Evolutionary conservation across 306 rosid species (phyloP).

Genomic region (Crataegus laevigata): DNA sequence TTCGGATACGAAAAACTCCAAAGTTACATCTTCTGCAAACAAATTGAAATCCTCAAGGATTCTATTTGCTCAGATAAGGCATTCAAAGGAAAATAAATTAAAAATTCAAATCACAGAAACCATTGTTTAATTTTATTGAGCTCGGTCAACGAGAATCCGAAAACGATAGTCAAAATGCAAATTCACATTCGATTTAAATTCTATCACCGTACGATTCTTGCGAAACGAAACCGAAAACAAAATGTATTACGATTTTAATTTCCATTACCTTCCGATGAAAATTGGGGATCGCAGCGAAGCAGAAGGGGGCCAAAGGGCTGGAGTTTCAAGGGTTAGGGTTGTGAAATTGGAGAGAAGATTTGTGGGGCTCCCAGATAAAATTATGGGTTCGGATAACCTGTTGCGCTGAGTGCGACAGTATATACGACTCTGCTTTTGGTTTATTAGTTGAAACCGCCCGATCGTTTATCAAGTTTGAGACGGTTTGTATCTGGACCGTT

Average conservation of each 20-base stretch:
- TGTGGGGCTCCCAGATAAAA: not conserved
- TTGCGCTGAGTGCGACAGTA: not conserved
- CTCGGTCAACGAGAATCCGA: not conserved
- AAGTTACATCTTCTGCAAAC: not conserved
- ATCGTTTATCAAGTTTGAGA: not conserved
- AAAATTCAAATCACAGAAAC: not conserved
- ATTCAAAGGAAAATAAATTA: not conserved
- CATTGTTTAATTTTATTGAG: not conserved
- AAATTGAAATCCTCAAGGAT: not conserved
- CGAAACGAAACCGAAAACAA: not conserved
- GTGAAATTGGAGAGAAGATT: not conserved
- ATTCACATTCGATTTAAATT: not conserved
- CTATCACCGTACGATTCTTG: not conserved
- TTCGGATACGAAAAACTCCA: not conserved
- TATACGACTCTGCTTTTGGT: not conserved
- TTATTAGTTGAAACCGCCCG: not conserved
- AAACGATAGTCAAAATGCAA: not conserved
- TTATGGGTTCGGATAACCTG: not conserved
- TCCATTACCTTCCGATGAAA: conserved; percentile 27
- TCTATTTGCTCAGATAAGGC: not conserved
- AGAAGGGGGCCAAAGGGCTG: conserved; percentile 1
- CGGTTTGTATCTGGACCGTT: conserved; percentile 1
- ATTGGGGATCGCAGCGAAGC: conserved; percentile 20
- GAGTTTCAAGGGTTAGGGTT: conserved; percentile 31
- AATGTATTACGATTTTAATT: not conserved